These are phyloP conservation scores for Hypoxylon sp. DNA, from an alignment of 2,329 filamentous ascomycete species.

Conservation along the genomic window DNA sequence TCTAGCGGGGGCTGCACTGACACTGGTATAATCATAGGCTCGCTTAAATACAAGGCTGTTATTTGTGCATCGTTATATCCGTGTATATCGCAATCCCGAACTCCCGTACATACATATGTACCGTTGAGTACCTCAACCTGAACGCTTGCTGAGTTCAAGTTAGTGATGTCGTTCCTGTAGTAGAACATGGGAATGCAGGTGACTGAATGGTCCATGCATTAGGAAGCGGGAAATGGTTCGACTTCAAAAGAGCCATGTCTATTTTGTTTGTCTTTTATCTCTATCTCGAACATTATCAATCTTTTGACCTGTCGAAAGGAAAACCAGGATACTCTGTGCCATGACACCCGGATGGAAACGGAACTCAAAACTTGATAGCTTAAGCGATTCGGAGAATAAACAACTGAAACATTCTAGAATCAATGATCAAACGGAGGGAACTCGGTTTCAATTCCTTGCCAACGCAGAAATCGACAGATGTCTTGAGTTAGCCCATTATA, in stretches of 20 bases:
- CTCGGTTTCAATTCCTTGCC: conserved; percentile 1
- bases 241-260: not conserved
- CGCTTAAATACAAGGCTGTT: not conserved
- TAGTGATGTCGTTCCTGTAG: not conserved
- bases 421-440: conserved; percentile 13
- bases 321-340: not conserved
- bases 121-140: not conserved
- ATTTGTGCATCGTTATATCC: not conserved
- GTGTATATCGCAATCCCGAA: not conserved
- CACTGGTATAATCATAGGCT: conserved; percentile 7
- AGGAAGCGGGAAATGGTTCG: not conserved
- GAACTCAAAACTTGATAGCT: conserved; percentile 3
- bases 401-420: conserved; percentile 34
- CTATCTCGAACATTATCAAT: not conserved
- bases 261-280: not conserved
- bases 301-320: not conserved
- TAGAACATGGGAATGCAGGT: not conserved
- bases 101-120: not conserved
- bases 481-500: not conserved
- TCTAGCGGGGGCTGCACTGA: conserved; percentile 28
- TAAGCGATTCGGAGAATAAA: conserved; percentile 30
- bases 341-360: not conserved
- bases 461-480: not conserved
- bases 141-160: not conserved
- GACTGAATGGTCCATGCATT: not conserved